Percentiles rank a stretch among this genome's conserved stretches.
Evolutionary conservation across 371 early-diverging fungal species (phyloP).

Genomic region (Apophysomyces trapeziformis): DNA sequence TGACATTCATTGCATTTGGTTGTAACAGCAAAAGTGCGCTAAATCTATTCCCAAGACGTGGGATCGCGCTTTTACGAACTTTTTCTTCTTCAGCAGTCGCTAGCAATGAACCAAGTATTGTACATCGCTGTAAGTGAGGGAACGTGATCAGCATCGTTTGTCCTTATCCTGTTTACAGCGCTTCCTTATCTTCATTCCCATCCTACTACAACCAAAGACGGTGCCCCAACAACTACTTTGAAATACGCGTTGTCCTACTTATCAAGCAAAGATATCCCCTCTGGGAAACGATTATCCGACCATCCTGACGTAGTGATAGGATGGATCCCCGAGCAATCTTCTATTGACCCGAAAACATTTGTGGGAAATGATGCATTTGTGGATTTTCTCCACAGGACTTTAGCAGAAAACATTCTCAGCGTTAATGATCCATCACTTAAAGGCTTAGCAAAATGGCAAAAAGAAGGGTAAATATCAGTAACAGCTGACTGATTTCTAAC

Average conservation of each 20-base stretch:
- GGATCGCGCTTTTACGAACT: no score
- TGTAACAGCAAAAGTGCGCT: no score
- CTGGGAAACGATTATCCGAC: constrained; percentile 12
- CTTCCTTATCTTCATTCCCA: background rate
- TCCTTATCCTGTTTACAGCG: background rate
- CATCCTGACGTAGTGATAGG: constrained; percentile 44
- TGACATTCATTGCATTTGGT: no score
- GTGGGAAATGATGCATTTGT: constrained; percentile 47
- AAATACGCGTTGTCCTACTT: constrained; percentile 26
- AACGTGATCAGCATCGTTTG: background rate
- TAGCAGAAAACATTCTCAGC: constrained; percentile 43
- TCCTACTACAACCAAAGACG: background rate
- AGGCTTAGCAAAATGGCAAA: constrained; percentile 57
- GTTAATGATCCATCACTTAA: constrained; percentile 47
- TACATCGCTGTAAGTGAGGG: background rate
- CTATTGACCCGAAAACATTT: constrained; percentile 41
- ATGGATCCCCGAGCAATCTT: constrained; percentile 34
- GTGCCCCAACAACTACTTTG: background rate
- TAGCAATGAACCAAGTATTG: background rate
- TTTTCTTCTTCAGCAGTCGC: no score
- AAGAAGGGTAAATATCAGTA: constrained; percentile 48
- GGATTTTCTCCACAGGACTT: constrained; percentile 41
- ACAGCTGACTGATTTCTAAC: background rate
- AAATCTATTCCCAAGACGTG: no score
- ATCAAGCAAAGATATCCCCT: constrained; percentile 18